Percentiles rank a stretch among this genome's conserved stretches.
Conservation (phyloP, 2,329 filamentous ascomycete species). For the Penicillium sp. region DNA sequence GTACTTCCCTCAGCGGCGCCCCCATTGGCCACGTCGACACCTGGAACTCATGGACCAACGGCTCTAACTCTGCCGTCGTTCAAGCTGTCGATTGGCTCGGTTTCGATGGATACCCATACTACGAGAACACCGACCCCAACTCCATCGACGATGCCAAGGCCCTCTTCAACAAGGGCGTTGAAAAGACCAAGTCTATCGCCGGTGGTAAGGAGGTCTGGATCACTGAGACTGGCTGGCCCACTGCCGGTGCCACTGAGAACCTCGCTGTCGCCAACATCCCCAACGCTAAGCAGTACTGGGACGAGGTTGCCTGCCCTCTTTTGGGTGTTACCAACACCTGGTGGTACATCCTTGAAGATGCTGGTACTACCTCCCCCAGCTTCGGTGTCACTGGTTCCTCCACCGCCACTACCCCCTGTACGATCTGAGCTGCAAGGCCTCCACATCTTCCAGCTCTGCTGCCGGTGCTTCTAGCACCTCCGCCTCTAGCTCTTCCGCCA, state of each 20-base stretch:
- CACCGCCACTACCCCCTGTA: conserved; percentile 37
- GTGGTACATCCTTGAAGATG: conserved; percentile 46
- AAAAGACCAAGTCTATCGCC: conserved; percentile 57
- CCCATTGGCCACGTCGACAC: conserved; percentile 84
- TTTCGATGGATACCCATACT: conserved; percentile 83
- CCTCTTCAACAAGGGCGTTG: conserved; percentile 67
- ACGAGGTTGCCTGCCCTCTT: conserved; percentile 68
- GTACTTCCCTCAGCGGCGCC: conserved; percentile 54
- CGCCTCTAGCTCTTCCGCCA: conserved; percentile 14
- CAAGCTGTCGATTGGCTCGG: conserved; percentile 74
- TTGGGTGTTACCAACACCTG: conserved; percentile 43
- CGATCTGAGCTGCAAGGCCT: conserved; percentile 34
- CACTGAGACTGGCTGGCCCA: conserved; percentile 86
- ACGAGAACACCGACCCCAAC: conserved; percentile 67
- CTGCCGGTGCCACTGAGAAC: conserved; percentile 63
- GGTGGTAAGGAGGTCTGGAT: conserved; percentile 75
- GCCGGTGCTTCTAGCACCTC: conserved; percentile 22
- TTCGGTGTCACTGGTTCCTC: conserved; percentile 40
- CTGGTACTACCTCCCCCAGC: conserved; percentile 37
- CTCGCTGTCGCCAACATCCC: conserved; percentile 60
- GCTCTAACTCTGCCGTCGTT: conserved; percentile 68
- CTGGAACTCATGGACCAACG: conserved; percentile 76
- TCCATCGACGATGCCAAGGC: conserved; percentile 60
- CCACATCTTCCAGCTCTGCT: conserved; percentile 23
- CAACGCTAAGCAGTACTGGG: conserved; percentile 79